These are phyloP conservation scores for Coleophoma cylindrospora DNA, from an alignment of 2,329 filamentous ascomycete species.

Conservation along the genomic window DNA sequence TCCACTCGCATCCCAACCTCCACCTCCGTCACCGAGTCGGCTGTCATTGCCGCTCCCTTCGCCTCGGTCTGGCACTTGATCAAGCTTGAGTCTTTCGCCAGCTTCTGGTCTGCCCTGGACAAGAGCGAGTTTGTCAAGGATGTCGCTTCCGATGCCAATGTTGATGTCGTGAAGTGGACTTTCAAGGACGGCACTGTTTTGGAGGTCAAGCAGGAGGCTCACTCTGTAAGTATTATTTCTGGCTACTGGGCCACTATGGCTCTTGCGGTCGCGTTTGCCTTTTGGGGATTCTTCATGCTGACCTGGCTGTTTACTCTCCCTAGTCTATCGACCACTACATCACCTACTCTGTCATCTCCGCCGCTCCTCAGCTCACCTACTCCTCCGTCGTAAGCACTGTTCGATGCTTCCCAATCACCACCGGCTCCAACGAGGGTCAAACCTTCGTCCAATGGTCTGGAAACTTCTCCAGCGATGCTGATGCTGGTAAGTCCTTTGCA, in stretches of 20 bases:
- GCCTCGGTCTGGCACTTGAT: conserved; percentile 68
- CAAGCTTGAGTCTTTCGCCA: conserved; percentile 65
- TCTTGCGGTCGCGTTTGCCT: neutral
- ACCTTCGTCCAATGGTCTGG: conserved; percentile 67
- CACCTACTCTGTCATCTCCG: conserved; percentile 67
- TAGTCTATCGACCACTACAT: conserved; percentile 70
- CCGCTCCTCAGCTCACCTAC: conserved; percentile 60
- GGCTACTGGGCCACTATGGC: neutral
- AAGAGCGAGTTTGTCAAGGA: conserved; percentile 61
- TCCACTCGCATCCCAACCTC: conserved; percentile 52
- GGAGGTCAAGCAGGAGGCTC: conserved; percentile 73
- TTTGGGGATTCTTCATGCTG: neutral
- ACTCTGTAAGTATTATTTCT: conserved; percentile 48
- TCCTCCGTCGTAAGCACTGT: conserved; percentile 63
- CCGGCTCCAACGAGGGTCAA: conserved; percentile 55
- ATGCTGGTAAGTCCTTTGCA: conserved; percentile 48
- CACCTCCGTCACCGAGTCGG: conserved; percentile 60
- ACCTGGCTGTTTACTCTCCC: neutral
- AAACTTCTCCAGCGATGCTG: conserved; percentile 66
- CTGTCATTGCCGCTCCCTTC: conserved; percentile 64
- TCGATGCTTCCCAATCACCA: conserved; percentile 60
- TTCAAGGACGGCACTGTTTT: conserved; percentile 66
- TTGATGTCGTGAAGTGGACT: conserved; percentile 61
- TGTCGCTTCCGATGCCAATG: conserved; percentile 48
- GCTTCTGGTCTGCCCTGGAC: conserved; percentile 61